Conservation (phyloP, 805 yeast species). For the Vanderwaltozyma verrucispora region DNA sequence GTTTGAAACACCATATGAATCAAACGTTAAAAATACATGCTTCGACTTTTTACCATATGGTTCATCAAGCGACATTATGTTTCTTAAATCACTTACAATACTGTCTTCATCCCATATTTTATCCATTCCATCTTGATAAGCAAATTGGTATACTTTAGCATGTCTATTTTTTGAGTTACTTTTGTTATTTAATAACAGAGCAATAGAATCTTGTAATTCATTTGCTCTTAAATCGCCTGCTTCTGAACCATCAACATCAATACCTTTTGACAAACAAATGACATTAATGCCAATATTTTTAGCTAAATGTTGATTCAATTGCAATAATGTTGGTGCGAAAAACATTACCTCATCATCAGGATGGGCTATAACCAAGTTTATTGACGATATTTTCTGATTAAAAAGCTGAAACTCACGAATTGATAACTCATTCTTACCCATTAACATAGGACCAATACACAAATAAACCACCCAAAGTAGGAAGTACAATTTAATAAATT, state of each 20-base stretch:
- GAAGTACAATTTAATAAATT: not conserved
- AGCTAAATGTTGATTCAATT: constrained; percentile 12
- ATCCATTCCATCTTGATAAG: constrained; percentile 59
- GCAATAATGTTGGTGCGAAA: constrained; percentile 54
- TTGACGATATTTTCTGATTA: not conserved
- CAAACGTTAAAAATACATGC: constrained; percentile 57
- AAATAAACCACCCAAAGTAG: not conserved
- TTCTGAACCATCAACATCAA: constrained; percentile 44
- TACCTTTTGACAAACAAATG: constrained; percentile 66
- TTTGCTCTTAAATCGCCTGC: constrained; percentile 50
- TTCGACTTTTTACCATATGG: not conserved
- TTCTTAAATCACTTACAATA: constrained; percentile 6
- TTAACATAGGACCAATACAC: not conserved
- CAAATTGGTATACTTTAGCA: constrained; percentile 19
- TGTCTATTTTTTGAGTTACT: constrained; percentile 3
- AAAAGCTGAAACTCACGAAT: not conserved
- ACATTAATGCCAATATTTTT: constrained; percentile 34
- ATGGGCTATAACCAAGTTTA: constrained; percentile 61
- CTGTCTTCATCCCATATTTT: constrained; percentile 47
- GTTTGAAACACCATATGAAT: constrained; percentile 66
- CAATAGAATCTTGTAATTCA: constrained; percentile 39
- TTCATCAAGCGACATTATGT: constrained; percentile 1
- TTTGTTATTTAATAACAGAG: constrained; percentile 8
- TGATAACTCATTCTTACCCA: not conserved
- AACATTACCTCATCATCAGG: constrained; percentile 99